Base-by-base conservation (phyloP, 768 basidiomycete genomes). In the Termitomyces sp. region DNA sequence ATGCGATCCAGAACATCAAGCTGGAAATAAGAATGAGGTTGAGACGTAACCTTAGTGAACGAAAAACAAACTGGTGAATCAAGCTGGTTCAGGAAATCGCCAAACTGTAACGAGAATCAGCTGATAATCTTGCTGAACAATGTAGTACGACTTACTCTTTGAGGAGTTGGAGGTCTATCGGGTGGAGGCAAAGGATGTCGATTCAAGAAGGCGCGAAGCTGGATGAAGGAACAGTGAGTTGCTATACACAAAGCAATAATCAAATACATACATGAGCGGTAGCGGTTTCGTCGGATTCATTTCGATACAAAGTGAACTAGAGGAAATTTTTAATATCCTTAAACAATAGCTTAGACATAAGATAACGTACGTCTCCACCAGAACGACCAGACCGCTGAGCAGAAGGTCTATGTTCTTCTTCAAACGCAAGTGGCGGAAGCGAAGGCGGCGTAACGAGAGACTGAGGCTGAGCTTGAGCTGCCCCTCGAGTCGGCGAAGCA, bases 351-450 rank as follows among this genome's bases (percentile, higher is more conserved):
- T 4, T 18, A 15, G 12, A 20, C 12, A 32, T 7, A 20, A 3
- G 1, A 39, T 7, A 24, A 55, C 59, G 20, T 56, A 60, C 59
- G 7, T 60, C 59, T 44, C 39, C 49, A 40, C 13, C 28, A 35
- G 58, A 20, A 32, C 32, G 28, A 32, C 32, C 59, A 48, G 46
- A n/a, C 12, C 33, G 53, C 28, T 44, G 42, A 6, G 33, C 3
- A n/a, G 55, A 45, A 35, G 42, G 12, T 44, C 36, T 39, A 55
- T 54, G 62, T 28, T 70, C 60, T 9, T 68, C 69, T 35, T 76
- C 76, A 62, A 79, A 79, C 2, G 73, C 63, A 15, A 79, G 67
- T 0, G 79, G 80, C 7, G 79, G 78, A 36, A 80, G 76, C 20
- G 76, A 58, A 60, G 64, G 64, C 24, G 61, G 55, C 9, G 50